Evolutionary conservation across 176 grass and related monocot genomes (phyloP), one percentile per base, ranked within the genome.

Genomic region (Musa beccarii): DNA sequence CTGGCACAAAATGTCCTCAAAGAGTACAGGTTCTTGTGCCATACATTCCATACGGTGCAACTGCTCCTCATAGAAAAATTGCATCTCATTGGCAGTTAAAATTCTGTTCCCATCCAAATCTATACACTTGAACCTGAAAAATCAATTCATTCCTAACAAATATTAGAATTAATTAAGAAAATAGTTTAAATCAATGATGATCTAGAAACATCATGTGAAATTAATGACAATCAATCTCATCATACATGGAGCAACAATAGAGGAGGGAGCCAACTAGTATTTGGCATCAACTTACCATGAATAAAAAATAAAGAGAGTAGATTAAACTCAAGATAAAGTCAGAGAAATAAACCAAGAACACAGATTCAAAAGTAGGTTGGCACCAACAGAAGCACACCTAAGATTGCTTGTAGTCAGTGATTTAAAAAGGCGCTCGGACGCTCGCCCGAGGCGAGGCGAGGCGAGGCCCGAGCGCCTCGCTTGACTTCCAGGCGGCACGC

Each of bases 21-120:
- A 98, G 49, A 93, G 78, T 72, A 93, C 90, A 78, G 94, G 90
- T 79, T 98, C 94, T 72, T 98, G 90, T 68, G 94, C 84, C 94
- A 98, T 93, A 76, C 94, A 98, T 65, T 98, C 94, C 90, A 98
- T 91, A 24, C 94, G 90, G 80, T 98, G 94, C 81, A 98, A 87
- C 77, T 98, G 94, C 86, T 98, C 94, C 75, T 98, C 90, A 52
- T 89, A 93, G 69, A 98, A 98, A 72, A 85, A 93, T 66, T 98
- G 94, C 75, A 93, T 81, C 77, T 98, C 90, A 82, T 85, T 98
- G 78, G 81, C 69, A 82, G 94, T 93, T 52, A 98, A 82, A 76
- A 93, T 91, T 63, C 78, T 78, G 65, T 93, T 98, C 76, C 90
- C 84, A 93, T 98, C 94, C 78, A 98, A 76, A 81, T 98, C 94